Base-by-base conservation (phyloP, 805 yeast species). In the Grigorovia yakushimaensis region DNA sequence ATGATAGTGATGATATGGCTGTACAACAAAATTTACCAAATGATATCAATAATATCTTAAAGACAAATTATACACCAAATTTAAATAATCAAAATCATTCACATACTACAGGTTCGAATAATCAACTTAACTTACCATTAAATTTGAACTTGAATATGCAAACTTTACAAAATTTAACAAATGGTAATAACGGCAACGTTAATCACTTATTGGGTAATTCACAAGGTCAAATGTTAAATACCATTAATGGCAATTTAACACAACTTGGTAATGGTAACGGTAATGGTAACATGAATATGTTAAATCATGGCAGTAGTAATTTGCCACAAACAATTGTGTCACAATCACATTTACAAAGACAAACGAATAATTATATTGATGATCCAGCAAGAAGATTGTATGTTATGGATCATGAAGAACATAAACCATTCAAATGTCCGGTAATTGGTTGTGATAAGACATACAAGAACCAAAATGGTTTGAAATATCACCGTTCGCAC, bases 381-480 rank as follows among this genome's bases (percentile, higher is more conserved):
- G 97, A 93, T 65, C 98, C 98, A 0, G 96, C 97, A 1, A 77
- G 98, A 53, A 93, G 89, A 62, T 69, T 91, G 49, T 91, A 93
- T 62, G 96, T 89, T 33, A 82, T 86, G 72, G 97, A 89, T 67
- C 82, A 81, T 52, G 89, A 86, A 49, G 96, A 89, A 56, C 85
- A 88, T 64, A 82, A 93, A 66, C 98, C 98, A 27, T 93, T 83
- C 71, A 88, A 84, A 65, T 93, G 98, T 70, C 98, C 98, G 0
- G 98, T 93, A 41, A 85, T 88, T 60, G 98, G 98, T 7, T 93
- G 98, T 68, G 97, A 89, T 58, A 93, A 93, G 72, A 89, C 91
- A 24, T 93, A 93, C 67, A 93, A 93, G 71, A 93, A 93, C 67
- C 98, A 93, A 69, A 93, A 93, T 62, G 98, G 98, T 17, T 74